phyloP scores from a whole-genome alignment of 108 stramenopile species.

The Asterionellopsis glacialis region DNA sequence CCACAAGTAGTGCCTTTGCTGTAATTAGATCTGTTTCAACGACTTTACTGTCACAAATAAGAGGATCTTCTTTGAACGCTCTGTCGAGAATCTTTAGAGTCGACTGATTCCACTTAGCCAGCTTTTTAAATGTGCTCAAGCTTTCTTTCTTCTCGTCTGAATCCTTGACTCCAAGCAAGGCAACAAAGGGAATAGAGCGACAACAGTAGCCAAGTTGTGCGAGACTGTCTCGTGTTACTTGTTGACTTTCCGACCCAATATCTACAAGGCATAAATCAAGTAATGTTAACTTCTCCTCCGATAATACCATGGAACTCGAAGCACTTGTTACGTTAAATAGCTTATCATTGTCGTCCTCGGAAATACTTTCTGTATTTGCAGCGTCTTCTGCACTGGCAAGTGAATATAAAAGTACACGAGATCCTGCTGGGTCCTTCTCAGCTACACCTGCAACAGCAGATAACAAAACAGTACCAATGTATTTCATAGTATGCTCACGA shows the following conservation, averaged over 20 bases:
- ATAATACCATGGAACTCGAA: not conserved
- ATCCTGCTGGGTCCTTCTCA: constrained; percentile 16
- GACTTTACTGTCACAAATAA: no score
- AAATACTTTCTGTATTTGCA: constrained; percentile 5
- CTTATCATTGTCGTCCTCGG: constrained; percentile 14
- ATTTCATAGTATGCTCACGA: constrained; percentile 16
- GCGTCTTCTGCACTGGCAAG: constrained; percentile 25
- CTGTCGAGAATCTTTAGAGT: no score
- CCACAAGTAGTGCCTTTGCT: no score
- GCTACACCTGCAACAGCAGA: constrained; percentile 26
- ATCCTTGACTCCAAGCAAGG: constrained; percentile 19
- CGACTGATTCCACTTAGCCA: no score
- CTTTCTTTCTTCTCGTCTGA: constrained; percentile 11
- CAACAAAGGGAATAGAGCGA: constrained; percentile 52
- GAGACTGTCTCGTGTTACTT: no score
- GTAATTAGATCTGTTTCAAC: no score
- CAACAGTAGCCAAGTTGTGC: not conserved
- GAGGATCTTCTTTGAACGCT: no score
- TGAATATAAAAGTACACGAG: constrained; percentile 31
- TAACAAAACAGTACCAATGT: constrained; percentile 37
- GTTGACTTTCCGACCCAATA: not conserved
- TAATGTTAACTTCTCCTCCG: not conserved
- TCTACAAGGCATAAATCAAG: not conserved
- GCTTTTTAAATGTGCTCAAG: no score
- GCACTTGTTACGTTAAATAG: constrained; percentile 12